Base-by-base conservation (phyloP, 495 filamentous ascomycete genomes). In the Podospora anserina region DNA sequence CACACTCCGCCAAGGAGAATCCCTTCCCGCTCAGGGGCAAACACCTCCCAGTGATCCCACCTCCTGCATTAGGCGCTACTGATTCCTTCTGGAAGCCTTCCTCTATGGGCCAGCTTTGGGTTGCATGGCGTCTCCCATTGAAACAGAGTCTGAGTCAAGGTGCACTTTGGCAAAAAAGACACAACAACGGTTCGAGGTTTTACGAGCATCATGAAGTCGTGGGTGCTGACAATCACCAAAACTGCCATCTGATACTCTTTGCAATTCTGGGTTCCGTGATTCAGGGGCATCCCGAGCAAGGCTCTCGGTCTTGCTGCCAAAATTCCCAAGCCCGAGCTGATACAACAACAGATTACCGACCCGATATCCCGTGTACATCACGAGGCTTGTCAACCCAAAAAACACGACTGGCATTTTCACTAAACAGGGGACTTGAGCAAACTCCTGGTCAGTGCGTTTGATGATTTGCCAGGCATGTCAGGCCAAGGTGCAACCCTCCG, bases 11-110 rank as follows among this genome's bases (percentile, higher is more conserved):
- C n/a, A 63, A 32, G 61, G 30, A 32, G n/a, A 15, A 28, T 19
- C 30, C 30, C 28, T 32, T 34, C 61, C 65, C 19, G 44, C 19
- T 67, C 69, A 70, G 69, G 68, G 68, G 64, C 56, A 63, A 62
- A 61, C 64, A 66, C 61, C 68, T 61, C 49, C 63, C 55, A 58
- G 19, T 26, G 23, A 58, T 19, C 55, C 23, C 23, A n/a, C 55
- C 55, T 58, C 55, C 55, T 26, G 55, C 55, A 58, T 19, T 9
- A 58, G 55, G 23, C 55, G 58, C 54, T 11, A 20, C 30, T 27
- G 65, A 70, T 60, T n/a, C 65, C 60, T 70, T 70, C 69, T 65
- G 30, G 69, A 70, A 70, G n/a, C 5, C 30, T 70, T 70, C 65
- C 69, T 53, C 39, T 27, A 19, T 65, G 19, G 69, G 65, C 23